These are phyloP conservation scores for Paracorniculantispora psalliotae DNA, from an alignment of 2,329 filamentous ascomycete species.

Conservation along the genomic window DNA sequence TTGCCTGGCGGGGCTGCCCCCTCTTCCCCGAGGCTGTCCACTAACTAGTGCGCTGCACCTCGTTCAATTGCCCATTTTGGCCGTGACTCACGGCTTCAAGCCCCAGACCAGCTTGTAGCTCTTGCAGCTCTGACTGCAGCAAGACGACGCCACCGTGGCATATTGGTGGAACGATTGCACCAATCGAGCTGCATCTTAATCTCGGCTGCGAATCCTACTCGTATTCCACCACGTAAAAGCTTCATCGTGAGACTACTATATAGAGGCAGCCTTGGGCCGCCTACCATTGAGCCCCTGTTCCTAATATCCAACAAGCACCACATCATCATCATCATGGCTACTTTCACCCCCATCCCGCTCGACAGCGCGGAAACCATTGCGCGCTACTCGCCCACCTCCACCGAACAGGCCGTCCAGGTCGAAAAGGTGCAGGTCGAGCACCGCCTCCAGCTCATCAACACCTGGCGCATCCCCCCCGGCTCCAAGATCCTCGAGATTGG, in stretches of 20 bases:
- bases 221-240: background rate
- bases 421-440: conserved; percentile 28
- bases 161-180: conserved; percentile 1
- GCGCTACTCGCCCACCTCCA: conserved; percentile 9
- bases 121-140: background rate
- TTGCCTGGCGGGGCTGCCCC: background rate
- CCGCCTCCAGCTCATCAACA: conserved; percentile 30
- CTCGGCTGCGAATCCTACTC: background rate
- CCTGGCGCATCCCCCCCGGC: conserved; percentile 33
- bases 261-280: background rate
- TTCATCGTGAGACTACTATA: background rate
- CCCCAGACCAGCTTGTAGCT: background rate
- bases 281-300: background rate
- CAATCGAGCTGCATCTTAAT: background rate
- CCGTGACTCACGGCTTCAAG: conserved; percentile 7
- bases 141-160: background rate
- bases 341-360: conserved; percentile 10
- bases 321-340: conserved; percentile 4
- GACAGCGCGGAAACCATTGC: conserved; percentile 7
- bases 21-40: background rate
- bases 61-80: background rate
- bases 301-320: background rate
- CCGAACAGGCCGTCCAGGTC: conserved; percentile 13
- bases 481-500: conserved; percentile 50
- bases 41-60: background rate